Evolutionary conservation across 2,329 filamentous ascomycete species (phyloP), one percentile per base, ranked within the genome.

Genomic region (Elsinoe necatrix): DNA sequence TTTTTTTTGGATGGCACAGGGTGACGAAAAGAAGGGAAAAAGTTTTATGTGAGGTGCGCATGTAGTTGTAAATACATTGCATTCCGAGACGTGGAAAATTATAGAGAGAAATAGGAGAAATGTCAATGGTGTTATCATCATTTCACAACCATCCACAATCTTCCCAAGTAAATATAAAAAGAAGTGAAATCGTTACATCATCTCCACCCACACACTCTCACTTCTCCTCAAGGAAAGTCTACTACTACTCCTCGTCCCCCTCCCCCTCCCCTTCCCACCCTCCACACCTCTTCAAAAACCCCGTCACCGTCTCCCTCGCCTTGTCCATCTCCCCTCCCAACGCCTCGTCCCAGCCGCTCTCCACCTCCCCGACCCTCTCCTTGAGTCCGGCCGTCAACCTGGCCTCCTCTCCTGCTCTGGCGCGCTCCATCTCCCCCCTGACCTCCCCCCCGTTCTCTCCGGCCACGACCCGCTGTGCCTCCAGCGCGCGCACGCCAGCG

Each of bases 321-420:
- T 77, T 79, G 59, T 80, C 81, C 63, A 97, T 78, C 56, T 84
- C 82, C 60, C 84, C 83, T 0, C 91, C 92, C n/a, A 97, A 75
- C 4, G 88, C 90, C 65, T 89, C 87, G 34, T 80, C 77, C 92
- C 93, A 97, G 72, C 95, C 89, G 56, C 89, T 86, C 71, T 95
- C 90, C 31, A 97, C 88, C 61, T 91, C 82, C 29, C 85, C 82
- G 1, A 96, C 93, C 72, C 95, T 95, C 66, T 96, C 92, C 73
- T 97, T 93, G 62, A 97, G 72, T 66, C 96, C 92, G 50, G 85
- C 83, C 5, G 90, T 95, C 66, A 96, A 72, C 56, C 80, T 73
- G 34, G 75, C 73, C 65, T 87, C 86, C 70, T 95, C 88, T 50
- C 80, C 78, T n/a, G 73, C 72, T 55, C 81, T 79, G 63, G 85